Percentiles rank a stretch among this genome's conserved stretches.
Conservation (phyloP, 2,329 filamentous ascomycete genomes). For the Hypoxylon sp. region DNA sequence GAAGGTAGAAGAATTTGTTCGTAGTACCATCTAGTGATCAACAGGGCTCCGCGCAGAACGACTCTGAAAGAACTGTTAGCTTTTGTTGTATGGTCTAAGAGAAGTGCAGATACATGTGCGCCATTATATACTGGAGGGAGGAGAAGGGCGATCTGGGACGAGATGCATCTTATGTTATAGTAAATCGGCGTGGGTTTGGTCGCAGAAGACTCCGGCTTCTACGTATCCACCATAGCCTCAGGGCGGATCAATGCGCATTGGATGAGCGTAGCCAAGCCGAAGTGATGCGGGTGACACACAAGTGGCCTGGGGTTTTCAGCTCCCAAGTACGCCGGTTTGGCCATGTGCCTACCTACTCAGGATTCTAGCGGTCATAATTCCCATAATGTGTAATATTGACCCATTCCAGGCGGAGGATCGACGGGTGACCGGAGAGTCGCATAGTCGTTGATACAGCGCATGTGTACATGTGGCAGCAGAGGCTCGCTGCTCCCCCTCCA, state of each 20-base stretch:
- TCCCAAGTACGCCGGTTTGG: neutral
- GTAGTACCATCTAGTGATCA: neutral
- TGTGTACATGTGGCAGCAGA: neutral
- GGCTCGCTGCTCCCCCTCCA: conserved; percentile 1
- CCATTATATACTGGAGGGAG: neutral
- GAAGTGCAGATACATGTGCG: neutral
- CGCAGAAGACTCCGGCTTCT: neutral
- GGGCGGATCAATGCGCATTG: conserved; percentile 6
- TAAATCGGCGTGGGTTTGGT: neutral
- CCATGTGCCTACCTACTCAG: neutral
- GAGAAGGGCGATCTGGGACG: neutral
- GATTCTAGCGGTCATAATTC: neutral
- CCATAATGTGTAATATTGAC: conserved; percentile 16
- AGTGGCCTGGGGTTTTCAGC: neutral
- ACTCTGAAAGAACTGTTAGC: neutral
- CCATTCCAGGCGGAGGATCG: conserved; percentile 6
- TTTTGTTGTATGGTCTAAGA: conserved; percentile 12
- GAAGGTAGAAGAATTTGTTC: neutral
- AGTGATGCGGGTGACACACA: neutral
- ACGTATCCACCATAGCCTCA: conserved; percentile 7
- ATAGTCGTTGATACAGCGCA: conserved; percentile 1
- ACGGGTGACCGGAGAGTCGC: conserved; percentile 10
- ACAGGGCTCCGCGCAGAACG: conserved; percentile 2
- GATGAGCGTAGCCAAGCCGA: neutral
- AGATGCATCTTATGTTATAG: neutral